A percentile compares a stretch with the other conserved stretches of the same genome.
Evolutionary conservation across 306 rosid species (phyloP).

Genomic region (Alnus glutinosa): DNA sequence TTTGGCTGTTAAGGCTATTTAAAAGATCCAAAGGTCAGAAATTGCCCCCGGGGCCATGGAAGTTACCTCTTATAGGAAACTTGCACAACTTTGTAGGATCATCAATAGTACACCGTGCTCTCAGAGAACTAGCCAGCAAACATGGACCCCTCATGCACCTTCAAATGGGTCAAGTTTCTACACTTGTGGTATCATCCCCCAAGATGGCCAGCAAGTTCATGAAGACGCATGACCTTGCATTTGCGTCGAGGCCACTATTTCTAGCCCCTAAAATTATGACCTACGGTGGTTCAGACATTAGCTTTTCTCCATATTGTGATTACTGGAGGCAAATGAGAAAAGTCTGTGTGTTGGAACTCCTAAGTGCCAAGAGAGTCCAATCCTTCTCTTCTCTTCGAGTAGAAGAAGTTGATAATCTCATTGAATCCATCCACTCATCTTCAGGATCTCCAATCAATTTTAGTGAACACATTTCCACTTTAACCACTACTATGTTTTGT

Average conservation of each 20-base stretch:
- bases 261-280: slow-evolving; percentile 24
- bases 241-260: slow-evolving; percentile 34
- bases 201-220: slow-evolving; percentile 41
- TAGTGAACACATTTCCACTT: not conserved
- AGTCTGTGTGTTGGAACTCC: slow-evolving; percentile 42
- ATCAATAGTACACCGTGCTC: slow-evolving; percentile 18
- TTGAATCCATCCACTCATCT: slow-evolving; percentile 25
- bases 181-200: slow-evolving; percentile 48
- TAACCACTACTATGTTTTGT: not conserved
- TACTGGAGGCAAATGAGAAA: slow-evolving; percentile 60
- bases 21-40: not conserved
- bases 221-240: slow-evolving; percentile 44
- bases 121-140: slow-evolving; percentile 29
- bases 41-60: slow-evolving; percentile 33
- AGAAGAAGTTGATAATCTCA: slow-evolving; percentile 39
- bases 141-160: slow-evolving; percentile 56
- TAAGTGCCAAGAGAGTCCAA: slow-evolving; percentile 44
- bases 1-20: not conserved
- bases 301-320: slow-evolving; percentile 41
- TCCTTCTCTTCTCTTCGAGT: slow-evolving; percentile 45
- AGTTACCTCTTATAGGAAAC: slow-evolving; percentile 33
- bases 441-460: slow-evolving; percentile 32
- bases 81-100: slow-evolving; percentile 25
- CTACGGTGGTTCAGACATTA: slow-evolving; percentile 27
- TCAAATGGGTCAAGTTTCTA: slow-evolving; percentile 39